phyloP scores from a whole-genome alignment of 805 yeast species.

The Nakazawaea peltata region DNA sequence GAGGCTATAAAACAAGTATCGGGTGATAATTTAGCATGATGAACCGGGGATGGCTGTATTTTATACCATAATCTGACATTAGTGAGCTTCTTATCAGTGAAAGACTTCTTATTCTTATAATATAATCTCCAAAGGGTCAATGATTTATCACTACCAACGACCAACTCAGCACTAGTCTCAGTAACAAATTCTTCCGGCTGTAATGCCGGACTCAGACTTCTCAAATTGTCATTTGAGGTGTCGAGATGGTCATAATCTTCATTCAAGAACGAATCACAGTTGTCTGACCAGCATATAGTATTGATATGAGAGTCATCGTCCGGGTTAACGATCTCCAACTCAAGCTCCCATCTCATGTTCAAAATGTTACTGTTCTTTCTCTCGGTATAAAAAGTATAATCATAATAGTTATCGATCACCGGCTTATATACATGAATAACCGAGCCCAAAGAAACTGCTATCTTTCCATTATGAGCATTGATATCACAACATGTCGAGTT shows the following conservation, averaged over 20 bases:
- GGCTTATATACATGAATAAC: slow-evolving; percentile 49
- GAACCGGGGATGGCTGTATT: slow-evolving; percentile 54
- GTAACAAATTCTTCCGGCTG: slow-evolving; percentile 22
- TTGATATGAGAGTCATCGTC: slow-evolving; percentile 19
- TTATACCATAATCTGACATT: slow-evolving; percentile 34
- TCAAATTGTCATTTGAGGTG: background rate
- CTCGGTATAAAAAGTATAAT: slow-evolving; percentile 24
- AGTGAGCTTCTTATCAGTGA: slow-evolving; percentile 14
- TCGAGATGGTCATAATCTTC: slow-evolving; percentile 12
- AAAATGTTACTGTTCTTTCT: slow-evolving; percentile 20
- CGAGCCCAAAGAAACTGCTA: slow-evolving; percentile 44
- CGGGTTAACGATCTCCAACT: slow-evolving; percentile 16
- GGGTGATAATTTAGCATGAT: slow-evolving; percentile 49
- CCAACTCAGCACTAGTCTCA: slow-evolving; percentile 40
- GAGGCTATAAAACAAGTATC: slow-evolving; percentile 63
- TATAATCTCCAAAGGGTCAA: slow-evolving; percentile 47
- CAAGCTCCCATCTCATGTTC: slow-evolving; percentile 23
- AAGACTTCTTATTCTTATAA: slow-evolving; percentile 14
- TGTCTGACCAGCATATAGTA: slow-evolving; percentile 27
- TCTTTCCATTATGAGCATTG: slow-evolving; percentile 49
- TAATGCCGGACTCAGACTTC: background rate
- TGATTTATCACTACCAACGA: slow-evolving; percentile 45
- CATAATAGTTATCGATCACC: slow-evolving; percentile 35
- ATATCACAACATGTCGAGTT: slow-evolving; percentile 66
- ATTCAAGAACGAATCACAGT: slow-evolving; percentile 20